Conservation (phyloP, 208 protist genomes). For the Trypanosomatidae sp. region DNA sequence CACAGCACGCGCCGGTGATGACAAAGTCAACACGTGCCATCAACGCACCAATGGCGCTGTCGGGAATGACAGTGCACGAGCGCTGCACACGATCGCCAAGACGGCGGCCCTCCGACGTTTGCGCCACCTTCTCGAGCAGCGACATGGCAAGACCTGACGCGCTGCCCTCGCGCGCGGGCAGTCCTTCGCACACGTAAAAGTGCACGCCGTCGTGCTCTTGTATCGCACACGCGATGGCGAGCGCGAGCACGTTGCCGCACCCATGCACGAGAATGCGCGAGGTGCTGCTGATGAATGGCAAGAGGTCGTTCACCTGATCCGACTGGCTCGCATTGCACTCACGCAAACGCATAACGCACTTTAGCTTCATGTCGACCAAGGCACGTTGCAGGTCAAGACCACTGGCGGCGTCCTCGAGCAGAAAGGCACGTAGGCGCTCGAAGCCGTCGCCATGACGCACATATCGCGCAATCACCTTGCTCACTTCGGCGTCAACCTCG, state of each 20-base stretch:
- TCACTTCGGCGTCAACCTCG: conserved; percentile 67
- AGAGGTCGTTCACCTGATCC: conserved; percentile 72
- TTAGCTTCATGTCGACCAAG: conserved; percentile 46
- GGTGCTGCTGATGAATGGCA: conserved; percentile 68
- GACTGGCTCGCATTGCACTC: conserved; percentile 67
- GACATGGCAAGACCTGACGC: conserved; percentile 34
- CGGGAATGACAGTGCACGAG: conserved; percentile 80
- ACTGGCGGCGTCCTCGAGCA: conserved; percentile 48
- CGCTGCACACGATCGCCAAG: conserved; percentile 35
- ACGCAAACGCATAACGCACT: conserved; percentile 28
- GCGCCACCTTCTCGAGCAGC: conserved; percentile 28
- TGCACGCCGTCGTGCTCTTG: conserved; percentile 69
- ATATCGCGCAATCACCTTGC: conserved; percentile 46
- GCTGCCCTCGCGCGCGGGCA: conserved; percentile 23
- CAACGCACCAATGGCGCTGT: conserved; percentile 76
- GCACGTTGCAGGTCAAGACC: conserved; percentile 27
- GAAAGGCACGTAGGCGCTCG: conserved; percentile 48
- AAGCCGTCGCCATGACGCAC: conserved; percentile 66
- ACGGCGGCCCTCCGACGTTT: conserved; percentile 42
- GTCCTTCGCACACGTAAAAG: conserved; percentile 78
- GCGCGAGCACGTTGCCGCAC: conserved; percentile 54
- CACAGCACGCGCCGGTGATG: conserved; percentile 94
- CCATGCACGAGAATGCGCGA: conserved; percentile 77
- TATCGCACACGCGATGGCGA: conserved; percentile 65
- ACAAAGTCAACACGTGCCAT: conserved; percentile 94